Evolutionary conservation across 2,329 filamentous ascomycete species (phyloP).

Genomic region (Phyllosticta paracitricarpa): DNA sequence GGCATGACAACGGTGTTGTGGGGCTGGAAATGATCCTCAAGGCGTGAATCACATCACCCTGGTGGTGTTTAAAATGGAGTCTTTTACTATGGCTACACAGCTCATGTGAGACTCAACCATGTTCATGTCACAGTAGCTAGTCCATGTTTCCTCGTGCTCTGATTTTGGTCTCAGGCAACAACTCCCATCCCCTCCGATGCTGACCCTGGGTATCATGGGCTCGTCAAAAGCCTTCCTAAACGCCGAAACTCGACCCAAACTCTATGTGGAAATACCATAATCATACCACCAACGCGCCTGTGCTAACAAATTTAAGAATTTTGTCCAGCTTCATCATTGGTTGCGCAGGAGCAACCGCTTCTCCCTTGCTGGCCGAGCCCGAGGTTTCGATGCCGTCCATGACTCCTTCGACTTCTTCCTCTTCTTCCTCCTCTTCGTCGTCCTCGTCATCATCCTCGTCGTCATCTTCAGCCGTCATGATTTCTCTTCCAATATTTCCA

Average conservation of each 20-base stretch:
- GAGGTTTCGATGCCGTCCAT: constrained; percentile 32
- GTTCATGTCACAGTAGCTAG: no score
- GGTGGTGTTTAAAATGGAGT: no score
- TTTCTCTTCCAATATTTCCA: constrained; percentile 43
- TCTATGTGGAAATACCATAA: not conserved
- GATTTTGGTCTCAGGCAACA: not conserved
- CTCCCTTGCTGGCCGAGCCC: constrained; percentile 2
- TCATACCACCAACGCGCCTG: constrained; percentile 21
- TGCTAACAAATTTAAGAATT: constrained; percentile 43
- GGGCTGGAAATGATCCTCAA: not conserved
- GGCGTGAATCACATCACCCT: no score
- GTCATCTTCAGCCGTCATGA: constrained; percentile 24
- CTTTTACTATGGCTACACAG: no score
- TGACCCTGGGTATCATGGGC: not conserved
- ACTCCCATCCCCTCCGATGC: not conserved
- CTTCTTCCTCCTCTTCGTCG: constrained; percentile 35
- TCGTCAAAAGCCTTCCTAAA: not conserved
- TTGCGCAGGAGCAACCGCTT: constrained; percentile 15
- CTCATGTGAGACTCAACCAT: no score
- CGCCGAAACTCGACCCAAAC: not conserved
- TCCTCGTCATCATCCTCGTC: constrained; percentile 41
- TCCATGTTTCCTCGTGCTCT: not conserved
- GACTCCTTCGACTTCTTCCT: constrained; percentile 46
- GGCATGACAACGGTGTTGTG: not conserved
- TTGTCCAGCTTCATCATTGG: constrained; percentile 35